A percentile compares a stretch with the other conserved stretches of the same genome.
Evolutionary conservation across 2,329 filamentous ascomycete genomes (phyloP).

Genomic region (Clarireedia homoeocarpa): DNA sequence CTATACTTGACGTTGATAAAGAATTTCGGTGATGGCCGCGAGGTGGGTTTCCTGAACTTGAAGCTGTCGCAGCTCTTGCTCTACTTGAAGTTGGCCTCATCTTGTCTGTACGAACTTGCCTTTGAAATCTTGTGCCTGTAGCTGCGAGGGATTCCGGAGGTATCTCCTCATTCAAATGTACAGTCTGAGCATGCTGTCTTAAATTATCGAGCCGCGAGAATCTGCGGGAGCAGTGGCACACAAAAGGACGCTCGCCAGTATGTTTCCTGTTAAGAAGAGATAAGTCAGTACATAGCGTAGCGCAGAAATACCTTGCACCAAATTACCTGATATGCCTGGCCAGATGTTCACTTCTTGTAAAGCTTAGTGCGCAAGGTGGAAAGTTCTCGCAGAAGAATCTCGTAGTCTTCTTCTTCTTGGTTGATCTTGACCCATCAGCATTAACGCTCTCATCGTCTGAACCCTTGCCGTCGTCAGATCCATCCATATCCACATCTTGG

Average conservation of each 20-base stretch:
- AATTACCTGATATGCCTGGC: constrained; percentile 83
- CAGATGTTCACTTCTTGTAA: constrained; percentile 91
- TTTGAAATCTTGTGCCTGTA: constrained; percentile 83
- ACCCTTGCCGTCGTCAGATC: constrained; percentile 46
- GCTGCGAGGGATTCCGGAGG: constrained; percentile 88
- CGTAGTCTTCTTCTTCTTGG: constrained; percentile 94
- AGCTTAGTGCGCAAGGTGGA: constrained; percentile 87
- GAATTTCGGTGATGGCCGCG: constrained; percentile 77
- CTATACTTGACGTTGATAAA: constrained; percentile 79
- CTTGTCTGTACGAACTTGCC: constrained; percentile 82
- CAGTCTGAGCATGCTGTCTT: constrained; percentile 92
- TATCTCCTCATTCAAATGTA: constrained; percentile 96
- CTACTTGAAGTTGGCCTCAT: constrained; percentile 66
- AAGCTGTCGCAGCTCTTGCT: constrained; percentile 68
- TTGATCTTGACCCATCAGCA: constrained; percentile 59
- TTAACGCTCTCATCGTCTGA: constrained; percentile 56
- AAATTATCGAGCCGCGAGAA: constrained; percentile 95
- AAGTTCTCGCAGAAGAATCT: constrained; percentile 95
- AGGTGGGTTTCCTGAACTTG: constrained; percentile 61
- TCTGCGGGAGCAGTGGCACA: constrained; percentile 87
- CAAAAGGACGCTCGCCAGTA: constrained; percentile 91
- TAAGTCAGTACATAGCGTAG: constrained; percentile 12
- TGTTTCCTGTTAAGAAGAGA: constrained; percentile 61
- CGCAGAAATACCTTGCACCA: not conserved
- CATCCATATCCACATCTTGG: constrained; percentile 69